A percentile compares a stretch with the other conserved stretches of the same genome.
These are phyloP conservation scores for Gracilaria vermiculophylla DNA, from an alignment of 23 red algal species.

Conservation along the genomic window DNA sequence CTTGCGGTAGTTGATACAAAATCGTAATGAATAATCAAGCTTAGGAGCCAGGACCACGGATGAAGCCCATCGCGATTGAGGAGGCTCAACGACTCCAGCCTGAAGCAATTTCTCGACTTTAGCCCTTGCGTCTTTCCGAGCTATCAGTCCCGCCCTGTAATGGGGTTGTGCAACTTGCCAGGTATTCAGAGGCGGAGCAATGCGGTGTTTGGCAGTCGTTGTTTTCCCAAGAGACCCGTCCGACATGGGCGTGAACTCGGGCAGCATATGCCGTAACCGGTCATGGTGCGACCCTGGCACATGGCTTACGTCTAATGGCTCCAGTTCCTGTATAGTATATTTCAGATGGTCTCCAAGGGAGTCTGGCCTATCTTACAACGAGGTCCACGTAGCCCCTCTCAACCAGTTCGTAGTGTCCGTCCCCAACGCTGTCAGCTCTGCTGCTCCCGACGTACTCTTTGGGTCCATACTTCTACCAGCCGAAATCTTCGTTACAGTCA, in stretches of 20 bases:
- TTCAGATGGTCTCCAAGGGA: background rate
- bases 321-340: background rate
- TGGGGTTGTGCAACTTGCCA: background rate
- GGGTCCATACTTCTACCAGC: background rate
- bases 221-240: background rate
- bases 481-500: background rate
- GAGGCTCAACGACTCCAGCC: background rate
- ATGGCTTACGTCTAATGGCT: background rate
- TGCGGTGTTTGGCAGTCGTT: background rate
- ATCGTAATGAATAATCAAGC: background rate
- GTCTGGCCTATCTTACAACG: background rate
- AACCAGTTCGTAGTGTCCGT: background rate
- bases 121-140: background rate
- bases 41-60: background rate
- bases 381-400: background rate
- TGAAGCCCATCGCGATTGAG: background rate
- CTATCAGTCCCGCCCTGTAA: background rate
- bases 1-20: background rate
- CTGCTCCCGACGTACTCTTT: background rate
- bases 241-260: background rate
- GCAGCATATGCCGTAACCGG: background rate
- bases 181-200: too few species aligned
- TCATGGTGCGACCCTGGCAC: background rate
- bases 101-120: background rate
- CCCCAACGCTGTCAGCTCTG: background rate